Percentiles rank a stretch among this genome's conserved stretches.
These are phyloP conservation scores for Trypanosoma scelopori DNA, from an alignment of 208 protist species.

Conservation along the genomic window DNA sequence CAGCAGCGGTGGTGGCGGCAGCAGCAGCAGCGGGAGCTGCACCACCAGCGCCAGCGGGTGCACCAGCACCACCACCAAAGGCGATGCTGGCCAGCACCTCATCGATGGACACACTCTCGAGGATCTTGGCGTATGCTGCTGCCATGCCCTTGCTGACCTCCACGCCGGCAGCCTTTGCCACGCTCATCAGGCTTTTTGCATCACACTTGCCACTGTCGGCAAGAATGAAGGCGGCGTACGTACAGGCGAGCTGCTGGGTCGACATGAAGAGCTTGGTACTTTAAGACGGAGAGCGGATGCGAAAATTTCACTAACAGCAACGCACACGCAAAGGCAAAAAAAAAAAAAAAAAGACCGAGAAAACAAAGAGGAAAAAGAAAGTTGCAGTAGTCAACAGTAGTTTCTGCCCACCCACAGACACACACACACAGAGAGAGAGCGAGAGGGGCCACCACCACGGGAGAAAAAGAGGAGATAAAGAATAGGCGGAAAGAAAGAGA, in stretches of 20 bases:
- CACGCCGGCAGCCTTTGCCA: constrained; percentile 79
- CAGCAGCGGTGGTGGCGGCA: constrained; percentile 19
- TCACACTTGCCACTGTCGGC: constrained; percentile 89
- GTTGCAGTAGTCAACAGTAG: background rate
- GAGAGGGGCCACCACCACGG: too few species aligned
- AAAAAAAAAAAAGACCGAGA: background rate
- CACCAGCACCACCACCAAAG: constrained; percentile 50
- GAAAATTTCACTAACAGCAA: constrained; percentile 2
- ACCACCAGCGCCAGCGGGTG: constrained; percentile 42
- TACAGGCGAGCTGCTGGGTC: constrained; percentile 92
- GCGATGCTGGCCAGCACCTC: constrained; percentile 69
- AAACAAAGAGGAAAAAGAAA: constrained; percentile 7
- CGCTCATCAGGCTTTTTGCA: constrained; percentile 49
- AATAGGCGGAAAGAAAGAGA: too few species aligned
- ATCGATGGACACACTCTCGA: constrained; percentile 57
- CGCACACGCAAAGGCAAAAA: constrained; percentile 3
- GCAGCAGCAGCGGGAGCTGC: constrained; percentile 40
- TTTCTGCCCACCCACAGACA: too few species aligned
- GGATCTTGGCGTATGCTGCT: constrained; percentile 56
- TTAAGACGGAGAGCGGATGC: too few species aligned
- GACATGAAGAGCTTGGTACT: constrained; percentile 14
- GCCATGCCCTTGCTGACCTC: constrained; percentile 78
- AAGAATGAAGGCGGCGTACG: constrained; percentile 94
- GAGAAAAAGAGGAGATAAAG: too few species aligned
- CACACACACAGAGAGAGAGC: too few species aligned